phyloP scores from a whole-genome alignment of 371 early-diverging fungal species.

The Lichtheimia ornata region DNA sequence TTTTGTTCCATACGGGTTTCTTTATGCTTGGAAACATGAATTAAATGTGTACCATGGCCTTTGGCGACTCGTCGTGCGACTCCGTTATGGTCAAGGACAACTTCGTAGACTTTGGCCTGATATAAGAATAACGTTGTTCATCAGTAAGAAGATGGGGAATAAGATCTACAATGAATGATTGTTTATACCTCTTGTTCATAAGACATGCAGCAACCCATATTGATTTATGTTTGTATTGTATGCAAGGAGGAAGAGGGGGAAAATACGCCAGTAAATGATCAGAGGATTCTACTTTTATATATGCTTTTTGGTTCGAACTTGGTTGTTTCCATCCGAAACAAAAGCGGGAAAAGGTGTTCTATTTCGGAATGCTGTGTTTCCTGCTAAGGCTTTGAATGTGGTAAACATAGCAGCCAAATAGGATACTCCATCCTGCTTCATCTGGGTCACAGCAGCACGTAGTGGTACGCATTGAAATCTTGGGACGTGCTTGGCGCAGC shows the following conservation, averaged over 20 bases:
- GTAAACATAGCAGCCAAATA: conserved; percentile 5
- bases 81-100: conserved; percentile 42
- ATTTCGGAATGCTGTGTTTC: neutral
- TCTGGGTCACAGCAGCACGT: too few relatives aligned
- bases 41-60: conserved; percentile 50
- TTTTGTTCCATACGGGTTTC: conserved; percentile 29
- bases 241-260: neutral
- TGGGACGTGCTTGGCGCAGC: neutral
- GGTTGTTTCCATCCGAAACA: neutral
- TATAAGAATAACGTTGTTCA: too few relatives aligned
- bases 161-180: too few relatives aligned
- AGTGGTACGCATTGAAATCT: too few relatives aligned
- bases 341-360: neutral
- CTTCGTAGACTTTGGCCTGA: conserved; percentile 35
- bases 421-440: neutral
- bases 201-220: conserved; percentile 4
- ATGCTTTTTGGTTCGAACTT: too few relatives aligned
- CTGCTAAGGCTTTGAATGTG: neutral
- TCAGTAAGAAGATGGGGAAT: too few relatives aligned
- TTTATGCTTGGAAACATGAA: conserved; percentile 37
- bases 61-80: conserved; percentile 46
- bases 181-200: neutral
- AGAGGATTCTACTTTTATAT: too few relatives aligned
- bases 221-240: conserved; percentile 1
- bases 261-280: neutral